phyloP scores from a whole-genome alignment of 371 early-diverging fungal genomes.

The Mortierella sp. region DNA sequence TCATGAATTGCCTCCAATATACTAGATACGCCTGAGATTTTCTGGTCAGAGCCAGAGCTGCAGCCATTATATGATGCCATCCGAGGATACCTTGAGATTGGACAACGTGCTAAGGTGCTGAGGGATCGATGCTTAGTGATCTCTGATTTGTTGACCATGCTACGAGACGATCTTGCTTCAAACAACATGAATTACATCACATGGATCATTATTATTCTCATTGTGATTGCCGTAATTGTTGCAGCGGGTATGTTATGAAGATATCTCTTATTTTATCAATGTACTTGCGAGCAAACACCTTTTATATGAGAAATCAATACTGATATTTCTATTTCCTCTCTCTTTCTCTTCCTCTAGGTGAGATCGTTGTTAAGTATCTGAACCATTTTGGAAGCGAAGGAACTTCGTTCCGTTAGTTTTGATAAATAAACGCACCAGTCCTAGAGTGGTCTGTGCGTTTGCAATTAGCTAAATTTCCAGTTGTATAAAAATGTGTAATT shows the following conservation, averaged over 20 bases:
- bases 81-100: slow-evolving; percentile 84
- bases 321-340: not conserved
- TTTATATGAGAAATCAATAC: not conserved
- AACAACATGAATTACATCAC: slow-evolving; percentile 75
- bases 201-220: slow-evolving; percentile 75
- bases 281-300: no score
- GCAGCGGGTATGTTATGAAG: slow-evolving; percentile 62
- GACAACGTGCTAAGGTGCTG: slow-evolving; percentile 85
- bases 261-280: not conserved
- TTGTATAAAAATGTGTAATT: not conserved
- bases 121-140: slow-evolving; percentile 87
- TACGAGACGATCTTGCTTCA: slow-evolving; percentile 78
- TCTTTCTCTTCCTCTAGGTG: slow-evolving; percentile 22
- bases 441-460: not conserved
- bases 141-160: slow-evolving; percentile 86
- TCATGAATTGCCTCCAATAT: not conserved
- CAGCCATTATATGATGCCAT: slow-evolving; percentile 85
- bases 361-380: slow-evolving; percentile 56
- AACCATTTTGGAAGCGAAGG: slow-evolving; percentile 40
- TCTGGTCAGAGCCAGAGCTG: slow-evolving; percentile 88
- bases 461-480: not conserved
- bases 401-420: not conserved
- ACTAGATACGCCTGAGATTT: slow-evolving; percentile 86
- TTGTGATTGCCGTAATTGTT: slow-evolving; percentile 70
- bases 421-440: no score